phyloP scores from a whole-genome alignment of 2,329 filamentous ascomycete genomes.

The Aspergillaceae sp. region DNA sequence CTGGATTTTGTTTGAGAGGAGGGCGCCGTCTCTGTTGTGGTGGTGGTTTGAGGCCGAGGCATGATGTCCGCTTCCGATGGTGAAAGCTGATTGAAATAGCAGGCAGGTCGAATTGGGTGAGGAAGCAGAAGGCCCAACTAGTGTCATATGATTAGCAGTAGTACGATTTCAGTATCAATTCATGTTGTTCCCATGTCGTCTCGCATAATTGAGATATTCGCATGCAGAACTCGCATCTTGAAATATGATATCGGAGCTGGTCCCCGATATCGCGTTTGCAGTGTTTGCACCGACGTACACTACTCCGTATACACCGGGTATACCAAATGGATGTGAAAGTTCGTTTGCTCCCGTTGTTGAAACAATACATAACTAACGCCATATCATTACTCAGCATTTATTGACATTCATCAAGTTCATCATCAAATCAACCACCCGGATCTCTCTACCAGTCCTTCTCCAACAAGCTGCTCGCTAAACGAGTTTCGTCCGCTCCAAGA shows the following conservation, averaged over 20 bases:
- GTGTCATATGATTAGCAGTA: no score
- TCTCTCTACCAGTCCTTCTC: conserved; percentile 12
- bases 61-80: background rate
- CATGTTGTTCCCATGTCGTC: background rate
- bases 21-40: background rate
- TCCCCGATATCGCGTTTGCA: conserved; percentile 6
- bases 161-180: background rate
- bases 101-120: no score
- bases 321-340: no score
- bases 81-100: no score
- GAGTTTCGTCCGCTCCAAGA: conserved; percentile 16
- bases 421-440: no score
- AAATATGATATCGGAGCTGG: conserved; percentile 2
- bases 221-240: background rate
- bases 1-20: conserved; percentile 3
- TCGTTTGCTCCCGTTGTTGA: no score
- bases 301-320: no score
- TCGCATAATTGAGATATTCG: background rate
- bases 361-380: no score
- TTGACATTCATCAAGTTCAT: no score
- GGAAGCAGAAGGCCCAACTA: background rate
- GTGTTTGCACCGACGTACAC: conserved; percentile 7
- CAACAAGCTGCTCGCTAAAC: conserved; percentile 12
- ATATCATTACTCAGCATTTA: no score
- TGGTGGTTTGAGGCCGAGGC: conserved; percentile 4